Base-by-base conservation (phyloP, 2,329 filamentous ascomycete genomes). In the Paecilomyces niveus region DNA sequence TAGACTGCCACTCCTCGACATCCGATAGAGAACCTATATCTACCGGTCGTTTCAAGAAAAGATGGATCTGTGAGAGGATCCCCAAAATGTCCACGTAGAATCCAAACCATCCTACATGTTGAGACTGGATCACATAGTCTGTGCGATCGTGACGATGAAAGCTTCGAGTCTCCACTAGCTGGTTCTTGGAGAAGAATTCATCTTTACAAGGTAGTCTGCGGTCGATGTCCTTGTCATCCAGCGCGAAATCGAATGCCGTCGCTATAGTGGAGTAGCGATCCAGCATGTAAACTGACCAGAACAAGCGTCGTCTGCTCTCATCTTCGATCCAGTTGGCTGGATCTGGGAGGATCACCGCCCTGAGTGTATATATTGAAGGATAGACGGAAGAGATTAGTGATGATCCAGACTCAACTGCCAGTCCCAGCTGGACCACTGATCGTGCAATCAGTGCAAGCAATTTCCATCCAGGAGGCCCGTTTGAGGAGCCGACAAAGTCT, bases 241-340 rank as follows among this genome's bases (percentile, higher is more conserved):
- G 77, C 0, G 90, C 90, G 70, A 96, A 96, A 65, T 96, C 91
- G 65, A 96, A 96, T 0, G 92, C 91, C 0, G 92, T 96, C 0
- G 91, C 88, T 58, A 96, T 87, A 0, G 92, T 96, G 0, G 91
- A 91, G 69, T 96, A 96, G 54, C 92, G 83, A 70, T 97, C 92
- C 5, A 97, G 81, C 11, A 96, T 77, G 69, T 96, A 97, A 10
- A 96, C 87, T 86, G 95, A 93, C 92, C 92, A 97, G 72, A 97
- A 96, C 0, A 96, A 78, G 26, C 92, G 82, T 29, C 92, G 83
- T 29, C 92, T 81, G 50, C 89, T 89, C 72, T 97, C 92, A 61
- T 96, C 92, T 70, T 96, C 92, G 58, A 96, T 88, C 73, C 92
- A 96, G 61, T 91, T 89, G 55, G 85, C 86, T 0, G 92, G 84